Conservation (phyloP, 2,329 filamentous ascomycete genomes). For the Penicillium sp. region DNA sequence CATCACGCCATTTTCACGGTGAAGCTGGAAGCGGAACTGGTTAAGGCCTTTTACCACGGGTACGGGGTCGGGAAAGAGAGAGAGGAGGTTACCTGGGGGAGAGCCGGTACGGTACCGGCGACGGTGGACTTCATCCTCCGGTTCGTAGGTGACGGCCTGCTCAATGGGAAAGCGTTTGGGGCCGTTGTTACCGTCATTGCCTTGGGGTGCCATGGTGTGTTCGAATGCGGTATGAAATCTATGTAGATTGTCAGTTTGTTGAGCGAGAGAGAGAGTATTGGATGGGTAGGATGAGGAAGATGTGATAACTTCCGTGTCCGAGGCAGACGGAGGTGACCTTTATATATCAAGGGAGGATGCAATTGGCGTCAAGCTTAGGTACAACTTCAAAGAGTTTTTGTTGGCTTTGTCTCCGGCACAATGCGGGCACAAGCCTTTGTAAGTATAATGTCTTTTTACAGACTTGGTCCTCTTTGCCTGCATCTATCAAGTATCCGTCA, state of each 20-base stretch:
- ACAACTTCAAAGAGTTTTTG: background rate
- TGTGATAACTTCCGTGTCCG: background rate
- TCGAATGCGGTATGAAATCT: no score
- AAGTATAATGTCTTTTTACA: background rate
- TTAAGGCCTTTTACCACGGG: background rate
- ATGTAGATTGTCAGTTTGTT: no score
- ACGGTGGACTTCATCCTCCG: background rate
- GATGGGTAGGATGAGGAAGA: background rate
- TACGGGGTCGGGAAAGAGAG: background rate
- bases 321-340: background rate
- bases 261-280: no score
- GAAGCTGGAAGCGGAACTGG: constrained; percentile 1
- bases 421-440: background rate
- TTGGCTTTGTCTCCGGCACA: background rate
- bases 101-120: background rate
- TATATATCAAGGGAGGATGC: background rate
- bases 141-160: background rate
- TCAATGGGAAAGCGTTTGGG: background rate
- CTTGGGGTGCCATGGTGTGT: background rate
- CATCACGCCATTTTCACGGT: background rate
- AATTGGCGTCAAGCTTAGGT: no score
- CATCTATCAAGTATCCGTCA: no score
- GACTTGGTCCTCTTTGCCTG: background rate
- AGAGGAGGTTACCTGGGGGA: background rate
- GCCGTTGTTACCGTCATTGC: background rate